A percentile compares a stretch with the other conserved stretches of the same genome.
Conservation (phyloP, 2,329 filamentous ascomycete species). For the Verticillium klebahnii region DNA sequence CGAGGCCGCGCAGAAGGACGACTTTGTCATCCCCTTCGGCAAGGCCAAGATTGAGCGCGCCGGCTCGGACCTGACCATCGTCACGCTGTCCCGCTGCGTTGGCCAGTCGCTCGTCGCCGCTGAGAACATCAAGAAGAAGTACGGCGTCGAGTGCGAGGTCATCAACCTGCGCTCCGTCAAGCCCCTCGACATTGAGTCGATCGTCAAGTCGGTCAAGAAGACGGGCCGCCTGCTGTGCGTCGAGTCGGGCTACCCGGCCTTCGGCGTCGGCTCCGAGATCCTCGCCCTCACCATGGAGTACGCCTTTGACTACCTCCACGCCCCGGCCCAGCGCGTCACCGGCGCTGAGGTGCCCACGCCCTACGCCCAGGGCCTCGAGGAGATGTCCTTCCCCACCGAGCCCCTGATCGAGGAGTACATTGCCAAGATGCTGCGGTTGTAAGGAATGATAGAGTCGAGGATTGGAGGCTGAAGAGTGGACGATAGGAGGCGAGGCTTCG, state of each 20-base stretch:
- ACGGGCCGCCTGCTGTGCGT: constrained; percentile 86
- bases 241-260: constrained; percentile 94
- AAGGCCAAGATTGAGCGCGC: constrained; percentile 98
- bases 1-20: constrained; percentile 88
- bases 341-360: constrained; percentile 97
- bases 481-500: background rate
- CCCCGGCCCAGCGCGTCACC: constrained; percentile 88
- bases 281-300: constrained; percentile 96
- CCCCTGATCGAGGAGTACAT: constrained; percentile 81
- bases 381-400: constrained; percentile 93
- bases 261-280: constrained; percentile 88
- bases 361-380: constrained; percentile 88
- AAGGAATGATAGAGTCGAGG: constrained; percentile 22
- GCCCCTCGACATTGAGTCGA: constrained; percentile 90
- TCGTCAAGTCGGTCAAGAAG: constrained; percentile 98
- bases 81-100: constrained; percentile 90
- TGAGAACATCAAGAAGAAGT: constrained; percentile 90
- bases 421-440: constrained; percentile 82
- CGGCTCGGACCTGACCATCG: constrained; percentile 94
- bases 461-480: background rate
- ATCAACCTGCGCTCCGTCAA: constrained; percentile 98
- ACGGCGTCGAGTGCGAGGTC: constrained; percentile 92
- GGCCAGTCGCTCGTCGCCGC: constrained; percentile 86
- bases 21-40: constrained; percentile 95
- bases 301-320: constrained; percentile 94